Conservation (phyloP, 2,329 filamentous ascomycete genomes). For the Pseudonectria foliicola region DNA sequence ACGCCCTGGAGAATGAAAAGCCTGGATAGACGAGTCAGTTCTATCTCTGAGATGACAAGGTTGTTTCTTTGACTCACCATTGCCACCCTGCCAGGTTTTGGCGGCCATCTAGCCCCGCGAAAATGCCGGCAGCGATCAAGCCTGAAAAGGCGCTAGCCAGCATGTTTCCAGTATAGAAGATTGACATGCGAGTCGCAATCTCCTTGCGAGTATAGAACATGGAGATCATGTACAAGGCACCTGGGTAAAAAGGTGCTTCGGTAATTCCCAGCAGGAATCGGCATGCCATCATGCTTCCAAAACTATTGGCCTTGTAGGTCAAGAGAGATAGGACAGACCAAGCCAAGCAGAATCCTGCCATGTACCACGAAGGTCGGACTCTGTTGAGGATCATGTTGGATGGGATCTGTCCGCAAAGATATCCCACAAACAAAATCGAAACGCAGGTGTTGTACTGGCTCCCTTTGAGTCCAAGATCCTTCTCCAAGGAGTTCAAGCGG, state of each 20-base stretch:
- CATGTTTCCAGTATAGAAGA: constrained; percentile 36
- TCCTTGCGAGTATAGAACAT: constrained; percentile 49
- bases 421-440: constrained; percentile 26
- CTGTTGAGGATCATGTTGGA: constrained; percentile 30
- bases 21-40: neutral
- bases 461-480: constrained; percentile 39
- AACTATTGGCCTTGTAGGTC: constrained; percentile 32
- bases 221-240: constrained; percentile 36
- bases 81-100: constrained; percentile 24
- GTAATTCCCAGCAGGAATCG: constrained; percentile 36
- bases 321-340: constrained; percentile 32
- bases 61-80: constrained; percentile 14
- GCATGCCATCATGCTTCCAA: constrained; percentile 31
- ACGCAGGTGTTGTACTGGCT: constrained; percentile 20
- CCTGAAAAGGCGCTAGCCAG: constrained; percentile 33
- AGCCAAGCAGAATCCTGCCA: constrained; percentile 24
- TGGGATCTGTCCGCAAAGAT: constrained; percentile 21
- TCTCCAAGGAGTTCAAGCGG: constrained; percentile 42
- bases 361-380: constrained; percentile 33
- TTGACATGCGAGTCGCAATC: constrained; percentile 34
- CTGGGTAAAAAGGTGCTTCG: constrained; percentile 33
- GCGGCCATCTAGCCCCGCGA: constrained; percentile 23
- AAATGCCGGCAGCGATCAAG: constrained; percentile 38
- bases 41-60: too few relatives aligned
- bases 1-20: constrained; percentile 62